These are phyloP conservation scores for Podospora didyma DNA, from an alignment of 495 filamentous ascomycete genomes.

Conservation along the genomic window DNA sequence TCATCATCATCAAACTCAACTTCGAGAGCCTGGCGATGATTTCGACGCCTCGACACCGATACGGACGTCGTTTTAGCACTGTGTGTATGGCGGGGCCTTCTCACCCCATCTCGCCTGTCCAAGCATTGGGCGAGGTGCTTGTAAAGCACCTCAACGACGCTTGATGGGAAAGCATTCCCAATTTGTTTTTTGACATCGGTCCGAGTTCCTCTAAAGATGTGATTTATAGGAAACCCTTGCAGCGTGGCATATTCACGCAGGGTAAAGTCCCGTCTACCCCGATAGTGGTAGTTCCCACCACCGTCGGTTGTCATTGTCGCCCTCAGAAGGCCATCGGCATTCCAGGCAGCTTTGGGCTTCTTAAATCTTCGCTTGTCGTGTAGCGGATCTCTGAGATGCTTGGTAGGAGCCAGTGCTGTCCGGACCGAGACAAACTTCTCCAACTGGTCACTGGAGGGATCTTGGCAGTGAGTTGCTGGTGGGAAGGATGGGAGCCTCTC, in stretches of 20 bases:
- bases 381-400: slow-evolving; percentile 30
- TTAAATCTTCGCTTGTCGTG: slow-evolving; percentile 17
- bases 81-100: not conserved
- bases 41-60: no score
- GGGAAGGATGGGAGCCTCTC: slow-evolving; percentile 71
- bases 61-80: no score
- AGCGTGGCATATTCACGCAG: slow-evolving; percentile 69
- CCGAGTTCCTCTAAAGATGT: slow-evolving; percentile 50
- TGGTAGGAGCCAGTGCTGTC: slow-evolving; percentile 24
- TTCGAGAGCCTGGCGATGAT: no score
- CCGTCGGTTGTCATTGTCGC: slow-evolving; percentile 68
- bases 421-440: slow-evolving; percentile 28
- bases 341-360: slow-evolving; percentile 31
- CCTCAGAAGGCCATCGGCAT: slow-evolving; percentile 37
- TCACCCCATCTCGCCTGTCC: slow-evolving; percentile 48
- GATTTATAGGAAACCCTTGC: slow-evolving; percentile 66
- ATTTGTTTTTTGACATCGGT: slow-evolving; percentile 61
- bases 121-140: slow-evolving; percentile 54
- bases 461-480: slow-evolving; percentile 58
- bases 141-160: slow-evolving; percentile 57
- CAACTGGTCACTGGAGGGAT: slow-evolving; percentile 30
- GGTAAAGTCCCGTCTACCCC: slow-evolving; percentile 63
- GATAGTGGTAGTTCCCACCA: slow-evolving; percentile 65
- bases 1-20: no score
- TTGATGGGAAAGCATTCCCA: slow-evolving; percentile 81